A percentile compares a stretch with the other conserved stretches of the same genome.
These are phyloP conservation scores for Zopfia rhizophila DNA, from an alignment of 2,329 filamentous ascomycete species.

Conservation along the genomic window DNA sequence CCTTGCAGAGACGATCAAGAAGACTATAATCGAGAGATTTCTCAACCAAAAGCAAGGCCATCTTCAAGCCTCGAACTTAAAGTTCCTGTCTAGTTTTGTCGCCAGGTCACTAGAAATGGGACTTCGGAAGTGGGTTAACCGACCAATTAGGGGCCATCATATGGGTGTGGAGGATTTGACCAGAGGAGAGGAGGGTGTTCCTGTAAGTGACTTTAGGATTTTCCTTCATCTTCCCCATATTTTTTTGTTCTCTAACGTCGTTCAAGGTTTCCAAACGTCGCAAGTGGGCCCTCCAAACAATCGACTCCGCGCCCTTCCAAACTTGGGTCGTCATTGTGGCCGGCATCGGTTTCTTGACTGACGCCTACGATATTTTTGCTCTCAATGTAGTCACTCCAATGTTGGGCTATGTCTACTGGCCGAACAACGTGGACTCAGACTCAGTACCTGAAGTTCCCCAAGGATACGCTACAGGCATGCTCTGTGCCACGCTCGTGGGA, in stretches of 20 bases:
- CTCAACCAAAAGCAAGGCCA: no score
- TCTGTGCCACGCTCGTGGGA: constrained; percentile 51
- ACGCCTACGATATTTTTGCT: constrained; percentile 53
- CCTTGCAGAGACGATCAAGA: no score
- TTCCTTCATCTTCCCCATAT: neutral
- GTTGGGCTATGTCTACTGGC: constrained; percentile 53
- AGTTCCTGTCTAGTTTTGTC: no score
- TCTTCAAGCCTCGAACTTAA: no score
- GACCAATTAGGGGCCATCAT: constrained; percentile 41
- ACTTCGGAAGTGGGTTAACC: constrained; percentile 42
- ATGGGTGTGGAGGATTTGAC: constrained; percentile 45
- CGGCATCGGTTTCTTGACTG: constrained; percentile 53
- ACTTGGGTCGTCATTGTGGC: constrained; percentile 52
- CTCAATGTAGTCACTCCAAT: constrained; percentile 54
- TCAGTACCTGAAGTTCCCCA: constrained; percentile 37
- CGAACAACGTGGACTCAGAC: constrained; percentile 29
- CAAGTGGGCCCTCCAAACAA: constrained; percentile 46
- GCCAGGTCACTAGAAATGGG: constrained; percentile 37
- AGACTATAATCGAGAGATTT: no score
- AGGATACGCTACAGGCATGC: constrained; percentile 49
- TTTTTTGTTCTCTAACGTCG: constrained; percentile 7
- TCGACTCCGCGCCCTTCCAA: constrained; percentile 46
- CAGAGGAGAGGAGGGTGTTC: constrained; percentile 42
- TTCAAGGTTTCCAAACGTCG: constrained; percentile 38
- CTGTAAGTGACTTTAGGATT: constrained; percentile 28